Conservation (phyloP, 495 filamentous ascomycete genomes). For the Podospora tetraspora region DNA sequence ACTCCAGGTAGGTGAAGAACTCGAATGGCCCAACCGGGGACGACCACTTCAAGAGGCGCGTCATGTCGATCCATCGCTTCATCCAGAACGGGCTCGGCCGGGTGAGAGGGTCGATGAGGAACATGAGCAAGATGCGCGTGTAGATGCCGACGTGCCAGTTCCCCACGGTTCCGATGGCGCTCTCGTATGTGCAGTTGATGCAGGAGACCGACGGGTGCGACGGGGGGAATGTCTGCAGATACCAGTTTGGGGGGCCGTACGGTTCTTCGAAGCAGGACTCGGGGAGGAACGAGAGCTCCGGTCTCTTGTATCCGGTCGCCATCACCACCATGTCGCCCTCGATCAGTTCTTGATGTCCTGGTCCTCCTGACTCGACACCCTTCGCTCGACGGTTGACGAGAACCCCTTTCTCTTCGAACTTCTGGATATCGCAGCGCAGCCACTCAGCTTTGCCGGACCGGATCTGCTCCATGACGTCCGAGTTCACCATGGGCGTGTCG, state of each 20-base stretch:
- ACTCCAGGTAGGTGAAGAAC: slow-evolving; percentile 82
- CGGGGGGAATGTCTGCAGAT: slow-evolving; percentile 75
- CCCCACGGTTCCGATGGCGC: slow-evolving; percentile 73
- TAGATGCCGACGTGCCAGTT: slow-evolving; percentile 91
- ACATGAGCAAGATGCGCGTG: slow-evolving; percentile 79
- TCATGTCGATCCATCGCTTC: slow-evolving; percentile 84
- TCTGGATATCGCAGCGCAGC: slow-evolving; percentile 72
- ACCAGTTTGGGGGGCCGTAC: slow-evolving; percentile 81
- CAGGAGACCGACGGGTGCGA: slow-evolving; percentile 59
- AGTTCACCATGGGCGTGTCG: slow-evolving; percentile 82
- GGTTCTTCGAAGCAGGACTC: slow-evolving; percentile 62
- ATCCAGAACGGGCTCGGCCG: slow-evolving; percentile 67
- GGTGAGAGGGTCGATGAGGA: slow-evolving; percentile 71
- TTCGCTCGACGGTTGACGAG: slow-evolving; percentile 63
- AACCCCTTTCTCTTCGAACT: slow-evolving; percentile 59
- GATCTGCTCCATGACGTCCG: slow-evolving; percentile 70
- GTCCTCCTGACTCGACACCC: slow-evolving; percentile 68
- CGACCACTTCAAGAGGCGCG: slow-evolving; percentile 60
- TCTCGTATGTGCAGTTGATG: slow-evolving; percentile 80
- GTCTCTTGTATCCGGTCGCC: slow-evolving; percentile 76
- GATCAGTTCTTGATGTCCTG: slow-evolving; percentile 57
- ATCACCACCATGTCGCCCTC: slow-evolving; percentile 73
- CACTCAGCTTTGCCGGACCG: slow-evolving; percentile 70
- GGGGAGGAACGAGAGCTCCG: slow-evolving; percentile 67
- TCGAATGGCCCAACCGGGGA: slow-evolving; percentile 71